Percentiles rank a stretch among this genome's conserved stretches.
These are phyloP conservation scores for Apiospora sp. DNA, from an alignment of 2,329 filamentous ascomycete genomes.

Conservation along the genomic window DNA sequence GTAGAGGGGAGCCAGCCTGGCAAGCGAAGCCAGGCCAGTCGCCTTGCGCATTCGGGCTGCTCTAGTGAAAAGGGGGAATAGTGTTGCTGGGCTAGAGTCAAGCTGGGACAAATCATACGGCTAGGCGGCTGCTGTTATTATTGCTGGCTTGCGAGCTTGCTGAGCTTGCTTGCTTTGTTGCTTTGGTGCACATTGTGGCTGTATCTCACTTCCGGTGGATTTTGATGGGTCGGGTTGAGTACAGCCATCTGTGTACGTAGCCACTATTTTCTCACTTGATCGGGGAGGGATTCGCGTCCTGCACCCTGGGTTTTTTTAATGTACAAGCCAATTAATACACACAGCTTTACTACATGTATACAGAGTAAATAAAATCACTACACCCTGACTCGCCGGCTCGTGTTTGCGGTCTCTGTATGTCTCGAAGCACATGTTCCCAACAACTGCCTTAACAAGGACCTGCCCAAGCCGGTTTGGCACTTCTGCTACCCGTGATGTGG, in stretches of 20 bases:
- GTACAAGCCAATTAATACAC: not conserved
- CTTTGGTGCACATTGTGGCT: constrained; percentile 14
- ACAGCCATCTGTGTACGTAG: constrained; percentile 8
- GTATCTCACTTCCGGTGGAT: constrained; percentile 10
- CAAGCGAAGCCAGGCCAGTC: not conserved
- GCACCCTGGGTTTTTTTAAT: not conserved
- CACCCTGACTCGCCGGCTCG: not conserved
- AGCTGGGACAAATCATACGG: constrained; percentile 1
- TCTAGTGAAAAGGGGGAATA: not conserved
- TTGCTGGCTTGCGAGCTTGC: not conserved
- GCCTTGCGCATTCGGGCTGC: constrained; percentile 1
- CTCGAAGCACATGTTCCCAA: constrained; percentile 13
- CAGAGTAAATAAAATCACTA: not conserved
- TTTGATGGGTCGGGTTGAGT: constrained; percentile 1
- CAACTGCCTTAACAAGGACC: not conserved
- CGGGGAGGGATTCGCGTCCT: constrained; percentile 6
- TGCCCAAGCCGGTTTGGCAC: constrained; percentile 1
- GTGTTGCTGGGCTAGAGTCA: not conserved
- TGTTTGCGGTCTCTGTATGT: not conserved
- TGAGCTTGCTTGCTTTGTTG: constrained; percentile 1
- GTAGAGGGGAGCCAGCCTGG: not conserved
- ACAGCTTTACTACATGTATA: not conserved
- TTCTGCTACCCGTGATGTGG: constrained; percentile 6
- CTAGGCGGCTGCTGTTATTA: constrained; percentile 10
- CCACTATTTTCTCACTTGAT: constrained; percentile 14